Base-by-base conservation (phyloP, 148 eudicot species). In the Chenopodium quinoa region DNA sequence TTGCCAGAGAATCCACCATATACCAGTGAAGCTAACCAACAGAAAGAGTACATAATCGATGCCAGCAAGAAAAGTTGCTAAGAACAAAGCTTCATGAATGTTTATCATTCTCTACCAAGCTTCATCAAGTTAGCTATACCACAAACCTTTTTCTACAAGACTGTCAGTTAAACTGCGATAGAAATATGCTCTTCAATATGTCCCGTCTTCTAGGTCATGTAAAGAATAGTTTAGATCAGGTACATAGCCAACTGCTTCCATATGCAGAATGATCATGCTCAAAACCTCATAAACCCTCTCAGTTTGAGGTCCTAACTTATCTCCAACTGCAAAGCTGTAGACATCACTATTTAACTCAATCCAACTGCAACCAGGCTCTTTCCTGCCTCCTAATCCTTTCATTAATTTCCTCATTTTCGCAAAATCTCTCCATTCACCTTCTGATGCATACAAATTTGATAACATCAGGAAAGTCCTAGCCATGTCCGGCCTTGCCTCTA, bases 341-440 rank as follows among this genome's bases (percentile, higher is more conserved):
- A 88, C 84, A 75, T 88, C 84, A 77, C 87, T 86, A 67, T 85
- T 89, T 73, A 90, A 79, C 90, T 93, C 96, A 78, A 95, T 85
- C 96, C 94, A 95, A 88, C 98, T 93, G 84, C 87, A 84, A 22
- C 98, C 98, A 23, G 93, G 91, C 89, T 92, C 98, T 84, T 95
- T 93, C 87, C 89, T 92, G 34, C 88, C 88, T 56, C 91, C 97
- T 73, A 87, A 76, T 40, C 90, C 86, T 83, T 86, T 93, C 92
- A 93, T 88, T 84, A 91, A 71, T 76, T 86, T 91, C 87, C 98
- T 91, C 82, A 89, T 83, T 82, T 78, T 88, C 3, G 94, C 96
- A 80, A 82, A 92, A 63, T 95, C 93, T 47, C 76, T 87, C 98
- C 98, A 93, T 74, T 89, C 89, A 20, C 97, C 97, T 65, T 91